Percentiles rank a stretch among this genome's conserved stretches.
Conservation (phyloP, 139 green algal species). For the Chloropicon primus region DNA sequence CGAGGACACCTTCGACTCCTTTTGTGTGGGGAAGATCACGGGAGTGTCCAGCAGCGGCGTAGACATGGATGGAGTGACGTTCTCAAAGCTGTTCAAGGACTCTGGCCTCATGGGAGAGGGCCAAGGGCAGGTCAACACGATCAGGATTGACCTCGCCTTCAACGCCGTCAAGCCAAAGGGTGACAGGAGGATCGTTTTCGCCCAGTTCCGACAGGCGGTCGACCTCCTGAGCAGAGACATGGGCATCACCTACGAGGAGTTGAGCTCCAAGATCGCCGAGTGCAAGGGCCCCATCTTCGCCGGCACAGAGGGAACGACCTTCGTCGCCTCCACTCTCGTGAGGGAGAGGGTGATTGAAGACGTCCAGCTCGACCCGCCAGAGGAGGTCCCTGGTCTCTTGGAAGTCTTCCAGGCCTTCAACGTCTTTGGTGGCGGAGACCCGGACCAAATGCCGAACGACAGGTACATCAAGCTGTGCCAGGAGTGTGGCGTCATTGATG, state of each 20-base stretch:
- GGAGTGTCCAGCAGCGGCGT: neutral
- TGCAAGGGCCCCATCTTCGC: neutral
- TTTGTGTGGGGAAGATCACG: neutral
- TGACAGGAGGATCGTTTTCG: conserved; percentile 38
- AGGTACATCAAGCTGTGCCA: conserved; percentile 45
- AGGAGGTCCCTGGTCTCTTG: neutral
- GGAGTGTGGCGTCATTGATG: conserved; percentile 23
- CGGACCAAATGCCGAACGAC: neutral
- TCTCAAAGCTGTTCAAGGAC: neutral
- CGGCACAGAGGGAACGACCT: neutral
- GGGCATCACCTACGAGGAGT: neutral
- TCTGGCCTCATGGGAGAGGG: neutral
- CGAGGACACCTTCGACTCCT: neutral
- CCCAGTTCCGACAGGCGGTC: conserved; percentile 27
- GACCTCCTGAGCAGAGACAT: conserved; percentile 13
- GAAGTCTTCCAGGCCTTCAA: conserved; percentile 12
- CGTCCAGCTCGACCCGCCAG: neutral
- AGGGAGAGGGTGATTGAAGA: neutral
- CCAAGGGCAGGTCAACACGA: neutral
- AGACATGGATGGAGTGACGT: neutral
- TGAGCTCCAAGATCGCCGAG: neutral
- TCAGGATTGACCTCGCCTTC: neutral
- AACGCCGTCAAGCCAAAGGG: conserved; percentile 34
- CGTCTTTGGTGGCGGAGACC: conserved; percentile 14
- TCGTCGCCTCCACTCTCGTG: neutral